Percentiles rank a stretch among this genome's conserved stretches.
Conservation (phyloP, 345 rosid genomes). For the Brassica incana region DNA sequence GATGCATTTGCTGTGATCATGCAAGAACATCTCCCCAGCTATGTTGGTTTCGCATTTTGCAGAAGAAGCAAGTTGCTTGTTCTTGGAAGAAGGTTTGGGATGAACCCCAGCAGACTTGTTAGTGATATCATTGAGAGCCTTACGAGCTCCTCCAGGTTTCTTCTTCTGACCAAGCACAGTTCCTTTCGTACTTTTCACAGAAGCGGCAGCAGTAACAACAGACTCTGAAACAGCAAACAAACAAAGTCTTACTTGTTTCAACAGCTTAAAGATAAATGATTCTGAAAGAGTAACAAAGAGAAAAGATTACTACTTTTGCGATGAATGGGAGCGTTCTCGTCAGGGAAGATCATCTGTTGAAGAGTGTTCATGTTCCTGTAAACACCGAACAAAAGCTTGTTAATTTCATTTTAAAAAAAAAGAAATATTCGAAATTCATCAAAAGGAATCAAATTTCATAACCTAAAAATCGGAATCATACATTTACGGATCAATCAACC, state of each 20-base stretch:
- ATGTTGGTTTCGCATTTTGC: constrained; percentile 40
- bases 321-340: constrained; percentile 39
- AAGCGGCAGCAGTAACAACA: constrained; percentile 23
- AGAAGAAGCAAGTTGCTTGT: constrained; percentile 17
- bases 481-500: neutral
- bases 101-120: constrained; percentile 45
- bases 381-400: neutral
- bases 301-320: neutral
- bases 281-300: neutral
- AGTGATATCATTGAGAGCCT: constrained; percentile 59
- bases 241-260: neutral
- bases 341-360: constrained; percentile 25
- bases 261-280: neutral
- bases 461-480: too few relatives aligned
- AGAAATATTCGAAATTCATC: too few relatives aligned
- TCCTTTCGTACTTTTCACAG: constrained; percentile 38
- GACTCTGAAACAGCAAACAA: constrained; percentile 8
- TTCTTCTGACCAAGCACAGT: constrained; percentile 40
- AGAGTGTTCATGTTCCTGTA: constrained; percentile 30
- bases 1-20: constrained; percentile 56
- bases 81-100: constrained; percentile 36
- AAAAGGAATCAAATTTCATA: too few relatives aligned
- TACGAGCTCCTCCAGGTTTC: constrained; percentile 47
- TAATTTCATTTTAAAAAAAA: too few relatives aligned
- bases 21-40: constrained; percentile 51